Evolutionary conservation across 2,329 filamentous ascomycete species (phyloP).

Genomic region (Triangularia verruculosa): DNA sequence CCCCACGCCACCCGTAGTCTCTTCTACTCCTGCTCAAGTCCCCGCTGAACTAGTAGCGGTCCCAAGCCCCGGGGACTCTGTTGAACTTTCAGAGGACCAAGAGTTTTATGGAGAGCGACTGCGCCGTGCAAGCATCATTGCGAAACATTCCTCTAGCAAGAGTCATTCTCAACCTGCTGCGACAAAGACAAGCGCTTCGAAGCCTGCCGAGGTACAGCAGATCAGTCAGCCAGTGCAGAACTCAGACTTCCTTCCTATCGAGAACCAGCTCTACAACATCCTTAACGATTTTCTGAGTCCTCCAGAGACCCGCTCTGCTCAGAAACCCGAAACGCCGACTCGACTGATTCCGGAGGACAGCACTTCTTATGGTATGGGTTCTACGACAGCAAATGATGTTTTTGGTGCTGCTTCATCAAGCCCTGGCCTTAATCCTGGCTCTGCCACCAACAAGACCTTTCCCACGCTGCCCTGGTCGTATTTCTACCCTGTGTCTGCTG

Average conservation of each 20-base stretch:
- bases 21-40: background rate
- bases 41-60: background rate
- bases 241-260: conserved; percentile 30
- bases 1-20: background rate
- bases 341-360: conserved; percentile 30
- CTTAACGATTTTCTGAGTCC: conserved; percentile 49
- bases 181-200: background rate
- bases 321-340: conserved; percentile 21
- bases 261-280: conserved; percentile 45
- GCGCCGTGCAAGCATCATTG: background rate
- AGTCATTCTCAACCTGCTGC: background rate
- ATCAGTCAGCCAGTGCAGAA: conserved; percentile 4
- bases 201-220: background rate
- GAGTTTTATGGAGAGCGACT: conserved; percentile 22
- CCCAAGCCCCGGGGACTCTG: conserved; percentile 21
- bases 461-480: conserved; percentile 52
- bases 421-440: conserved; percentile 28
- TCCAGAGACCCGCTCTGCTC: conserved; percentile 33
- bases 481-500: conserved; percentile 34
- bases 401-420: conserved; percentile 41
- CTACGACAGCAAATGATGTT: conserved; percentile 48
- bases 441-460: conserved; percentile 36
- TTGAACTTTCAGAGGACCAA: conserved; percentile 25
- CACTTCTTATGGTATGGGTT: conserved; percentile 55
- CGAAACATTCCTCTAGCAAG: background rate